Evolutionary conservation across 345 rosid genomes (phyloP), one percentile per base, ranked within the genome.

Genomic region (Cardamine occulta): DNA sequence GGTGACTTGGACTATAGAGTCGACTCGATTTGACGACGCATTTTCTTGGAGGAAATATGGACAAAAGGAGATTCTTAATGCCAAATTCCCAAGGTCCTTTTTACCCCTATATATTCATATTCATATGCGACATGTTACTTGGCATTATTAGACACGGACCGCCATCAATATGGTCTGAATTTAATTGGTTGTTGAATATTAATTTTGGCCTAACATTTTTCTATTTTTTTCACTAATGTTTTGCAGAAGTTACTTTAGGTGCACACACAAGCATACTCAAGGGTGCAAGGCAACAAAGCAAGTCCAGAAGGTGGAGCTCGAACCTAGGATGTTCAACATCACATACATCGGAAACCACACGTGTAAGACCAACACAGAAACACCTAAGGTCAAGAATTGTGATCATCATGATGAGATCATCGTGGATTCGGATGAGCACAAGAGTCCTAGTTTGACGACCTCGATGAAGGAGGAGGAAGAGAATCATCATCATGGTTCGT

Each of bases 11-110:
- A 77, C 69, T 6, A 31, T 19, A 23, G 79, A 80, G n/a, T 68
- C 88, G n/a, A 26, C 83, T 10, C 26, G 72, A 8, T 2, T 21
- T n/a, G 88, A 87, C 11, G 98, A 93, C 26, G 77, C 73, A 63
- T 82, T 80, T 64, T 80, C 87, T 12, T 93, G 98, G 98, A 91
- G 98, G 65, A 93, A 93, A 65, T 93, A 93, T 67, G 98, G 98
- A 6, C 98, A 93, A 67, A 93, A 93, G 60, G 75, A 45, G 58
- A 93, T 93, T 57, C 91, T 89, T 64, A 83, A 91, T 65, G 48
- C 91, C 37, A 85, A 80, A 63, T 60, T 82, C 63, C 96, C 94
- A 64, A 91, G 98, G 98, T 90, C 64, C 7, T 26, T 67, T 60
- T 67, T 65, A 32, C 24, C 47, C 55, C 31, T 49, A 29, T 31